Evolutionary conservation across 352 stramenopile genomes (phyloP), one percentile per base, ranked within the genome.

Genomic region (Globisporangium cederbergense): DNA sequence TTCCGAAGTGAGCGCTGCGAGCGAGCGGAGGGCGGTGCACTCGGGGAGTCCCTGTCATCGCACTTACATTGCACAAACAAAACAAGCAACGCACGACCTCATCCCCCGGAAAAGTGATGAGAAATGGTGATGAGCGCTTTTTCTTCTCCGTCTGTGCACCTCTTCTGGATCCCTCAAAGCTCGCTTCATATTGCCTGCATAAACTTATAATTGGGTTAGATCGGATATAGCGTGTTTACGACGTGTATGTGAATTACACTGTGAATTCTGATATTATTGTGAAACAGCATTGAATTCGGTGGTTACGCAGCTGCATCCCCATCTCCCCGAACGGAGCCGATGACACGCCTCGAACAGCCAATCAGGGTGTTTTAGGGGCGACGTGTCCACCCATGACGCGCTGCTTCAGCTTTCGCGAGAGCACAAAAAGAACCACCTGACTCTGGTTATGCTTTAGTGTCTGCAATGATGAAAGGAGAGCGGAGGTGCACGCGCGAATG

Each of bases 1-100:
- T 66, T 60, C 51, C 60, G 34, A 66, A 66, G 60, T 66, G 60
- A 63, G 32, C 9, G 4, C 28, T 40, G 50, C 40, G 22, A 25
- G 22, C 40, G 18, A 18, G 18, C 51, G 51, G 42, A 18, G 8
- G 11, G 28, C 25, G 50, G 16, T 25, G 36, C 22, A 34, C 20
- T 14, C n/a, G 42, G 14, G 22, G 18, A 47, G 20, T 3, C 2
- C 11, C 38, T 9, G 38, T 13, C 38, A 43, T 9, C 38, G 8
- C 42, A 5, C 13, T 2, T 18, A 7, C 50, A 56, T 56, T 56
- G 50, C 50, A 56, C 50, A 56, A 56, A 56, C 50, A 25, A 25
- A 25, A 25, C 22, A 1, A 25, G 0, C 22, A 25, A 25, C 22
- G 22, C 22, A 25, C 22, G 22, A 25, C 22, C 22, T 25, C 22